Evolutionary conservation across 306 rosid genomes (phyloP).

Genomic region (Argentina anserina): DNA sequence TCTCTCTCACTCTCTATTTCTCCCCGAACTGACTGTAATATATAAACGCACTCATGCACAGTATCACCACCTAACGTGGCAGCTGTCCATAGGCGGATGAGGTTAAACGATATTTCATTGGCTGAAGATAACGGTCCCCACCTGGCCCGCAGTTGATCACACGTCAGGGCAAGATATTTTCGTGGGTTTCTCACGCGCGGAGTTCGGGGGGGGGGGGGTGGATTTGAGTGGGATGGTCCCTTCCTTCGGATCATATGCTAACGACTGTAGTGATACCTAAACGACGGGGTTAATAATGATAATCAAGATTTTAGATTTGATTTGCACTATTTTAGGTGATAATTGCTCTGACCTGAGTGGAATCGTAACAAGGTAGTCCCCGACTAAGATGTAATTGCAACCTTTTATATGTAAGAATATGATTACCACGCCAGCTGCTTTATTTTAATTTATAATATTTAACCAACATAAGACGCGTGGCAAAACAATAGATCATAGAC

Average conservation of each 20-base stretch:
- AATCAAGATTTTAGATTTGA: slow-evolving; percentile 5
- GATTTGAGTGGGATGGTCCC: slow-evolving; percentile 22
- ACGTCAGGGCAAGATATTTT: slow-evolving; percentile 61
- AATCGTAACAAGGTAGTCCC: not conserved
- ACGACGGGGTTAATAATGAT: slow-evolving; percentile 2
- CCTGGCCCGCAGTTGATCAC: slow-evolving; percentile 23
- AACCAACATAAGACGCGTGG: rapidly evolving
- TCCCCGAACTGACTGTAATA: slow-evolving; percentile 26
- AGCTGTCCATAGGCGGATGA: slow-evolving; percentile 2
- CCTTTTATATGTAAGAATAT: not conserved
- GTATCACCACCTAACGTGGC: slow-evolving; percentile 38
- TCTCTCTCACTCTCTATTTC: not conserved
- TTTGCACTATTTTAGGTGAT: not conserved
- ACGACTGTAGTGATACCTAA: slow-evolving; percentile 8
- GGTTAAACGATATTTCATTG: not conserved
- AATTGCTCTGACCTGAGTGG: not conserved
- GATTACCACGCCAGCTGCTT: not conserved
- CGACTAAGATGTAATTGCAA: not conserved
- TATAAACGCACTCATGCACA: slow-evolving; percentile 30
- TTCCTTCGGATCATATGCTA: not conserved
- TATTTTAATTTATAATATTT: not conserved
- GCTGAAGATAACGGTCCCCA: slow-evolving; percentile 33
- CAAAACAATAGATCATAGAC: not conserved
- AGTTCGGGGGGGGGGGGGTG: slow-evolving; percentile 33
- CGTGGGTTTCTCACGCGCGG: slow-evolving; percentile 11